A percentile compares a stretch with the other conserved stretches of the same genome.
phyloP scores from a whole-genome alignment of 1,284 basidiomycete species.

The Peniophora sp. region DNA sequence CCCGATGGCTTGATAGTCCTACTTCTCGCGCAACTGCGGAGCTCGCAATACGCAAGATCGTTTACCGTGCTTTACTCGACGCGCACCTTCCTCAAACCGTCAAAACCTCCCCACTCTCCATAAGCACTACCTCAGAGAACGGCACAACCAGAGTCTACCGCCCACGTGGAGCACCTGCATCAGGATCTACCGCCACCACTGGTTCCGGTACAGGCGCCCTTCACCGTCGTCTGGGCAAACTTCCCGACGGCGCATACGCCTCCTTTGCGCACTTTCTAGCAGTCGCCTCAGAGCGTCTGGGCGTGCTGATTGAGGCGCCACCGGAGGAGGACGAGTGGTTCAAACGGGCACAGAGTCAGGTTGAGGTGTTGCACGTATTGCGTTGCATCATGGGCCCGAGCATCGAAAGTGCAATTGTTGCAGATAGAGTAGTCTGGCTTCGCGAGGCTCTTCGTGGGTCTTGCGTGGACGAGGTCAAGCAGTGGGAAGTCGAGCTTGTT shows the following conservation, averaged over 20 bases:
- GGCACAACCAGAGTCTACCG: not conserved
- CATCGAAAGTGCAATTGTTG: slow-evolving; percentile 30
- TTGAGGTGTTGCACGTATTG: slow-evolving; percentile 31
- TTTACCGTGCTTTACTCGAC: slow-evolving; percentile 49
- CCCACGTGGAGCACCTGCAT: too few species aligned
- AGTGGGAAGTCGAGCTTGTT: slow-evolving; percentile 34
- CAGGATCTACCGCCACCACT: too few species aligned
- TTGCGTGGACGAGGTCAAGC: slow-evolving; percentile 6
- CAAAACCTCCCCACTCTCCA: not conserved
- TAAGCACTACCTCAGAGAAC: not conserved
- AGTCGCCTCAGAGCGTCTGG: not conserved
- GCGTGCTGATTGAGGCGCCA: not conserved
- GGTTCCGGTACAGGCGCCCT: not conserved
- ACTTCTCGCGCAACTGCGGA: slow-evolving; percentile 18
- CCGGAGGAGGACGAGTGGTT: slow-evolving; percentile 8
- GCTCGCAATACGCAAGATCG: slow-evolving; percentile 52
- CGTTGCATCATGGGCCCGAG: slow-evolving; percentile 32
- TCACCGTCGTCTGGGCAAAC: slow-evolving; percentile 2
- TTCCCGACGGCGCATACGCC: slow-evolving; percentile 5
- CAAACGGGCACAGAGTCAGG: slow-evolving; percentile 14
- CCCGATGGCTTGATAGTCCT: slow-evolving; percentile 28
- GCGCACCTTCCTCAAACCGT: slow-evolving; percentile 8
- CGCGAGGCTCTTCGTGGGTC: slow-evolving; percentile 16
- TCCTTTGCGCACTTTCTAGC: slow-evolving; percentile 6
- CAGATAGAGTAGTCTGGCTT: slow-evolving; percentile 30